Conservation (phyloP, 805 yeast species). For the Wickerhamiella lipophila region DNA sequence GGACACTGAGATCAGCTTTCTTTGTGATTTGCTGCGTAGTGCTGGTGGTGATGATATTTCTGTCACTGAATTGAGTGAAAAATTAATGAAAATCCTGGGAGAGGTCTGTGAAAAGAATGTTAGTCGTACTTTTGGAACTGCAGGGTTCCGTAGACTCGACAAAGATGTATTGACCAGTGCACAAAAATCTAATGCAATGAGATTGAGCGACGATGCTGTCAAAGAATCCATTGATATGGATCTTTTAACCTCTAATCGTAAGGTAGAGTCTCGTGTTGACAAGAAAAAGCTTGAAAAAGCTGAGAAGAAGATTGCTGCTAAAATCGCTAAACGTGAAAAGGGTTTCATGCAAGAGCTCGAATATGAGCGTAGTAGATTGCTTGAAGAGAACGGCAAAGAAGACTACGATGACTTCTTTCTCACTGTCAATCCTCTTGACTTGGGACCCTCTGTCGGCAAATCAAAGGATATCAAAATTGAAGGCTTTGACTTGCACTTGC, state of each 20-base stretch:
- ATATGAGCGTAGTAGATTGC: constrained; percentile 72
- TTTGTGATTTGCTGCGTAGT: constrained; percentile 50
- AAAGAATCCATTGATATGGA: constrained; percentile 58
- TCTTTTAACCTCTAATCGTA: constrained; percentile 61
- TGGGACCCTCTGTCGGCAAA: constrained; percentile 55
- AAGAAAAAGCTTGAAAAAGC: constrained; percentile 94
- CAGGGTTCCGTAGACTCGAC: constrained; percentile 79
- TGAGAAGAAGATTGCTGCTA: constrained; percentile 92
- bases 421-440: constrained; percentile 88
- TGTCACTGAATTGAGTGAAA: constrained; percentile 42
- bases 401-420: constrained; percentile 92
- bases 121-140: constrained; percentile 41
- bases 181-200: constrained; percentile 48
- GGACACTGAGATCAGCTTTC: constrained; percentile 51
- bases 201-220: constrained; percentile 12
- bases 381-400: constrained; percentile 47
- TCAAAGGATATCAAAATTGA: constrained; percentile 94
- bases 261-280: constrained; percentile 88
- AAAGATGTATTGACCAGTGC: constrained; percentile 50
- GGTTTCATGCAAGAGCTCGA: constrained; percentile 26
- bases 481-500: constrained; percentile 85
- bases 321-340: constrained; percentile 67
- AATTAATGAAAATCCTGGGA: constrained; percentile 36
- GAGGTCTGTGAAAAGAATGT: constrained; percentile 38
- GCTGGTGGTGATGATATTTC: constrained; percentile 69